phyloP scores from a whole-genome alignment of 2,329 filamentous ascomycete species.

The Drechmeria coniospora region DNA sequence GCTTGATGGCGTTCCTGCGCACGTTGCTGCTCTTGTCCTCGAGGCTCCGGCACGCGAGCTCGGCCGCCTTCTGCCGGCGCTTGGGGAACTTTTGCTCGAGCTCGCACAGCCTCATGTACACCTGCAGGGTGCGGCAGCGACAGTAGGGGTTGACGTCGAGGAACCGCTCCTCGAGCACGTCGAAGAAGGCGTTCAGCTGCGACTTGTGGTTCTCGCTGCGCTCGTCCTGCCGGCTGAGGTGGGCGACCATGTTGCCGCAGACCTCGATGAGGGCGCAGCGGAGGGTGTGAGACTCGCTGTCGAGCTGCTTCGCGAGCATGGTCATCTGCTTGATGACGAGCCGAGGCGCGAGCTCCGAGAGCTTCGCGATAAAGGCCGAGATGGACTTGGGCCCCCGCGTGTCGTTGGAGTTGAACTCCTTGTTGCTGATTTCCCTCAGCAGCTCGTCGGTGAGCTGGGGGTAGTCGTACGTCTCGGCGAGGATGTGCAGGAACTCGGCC shows the following conservation, averaged over 20 bases:
- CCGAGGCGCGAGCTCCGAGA: conserved; percentile 82
- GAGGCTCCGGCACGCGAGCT: conserved; percentile 74
- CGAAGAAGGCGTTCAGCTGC: conserved; percentile 92
- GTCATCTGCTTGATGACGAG: conserved; percentile 97
- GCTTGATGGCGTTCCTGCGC: conserved; percentile 82
- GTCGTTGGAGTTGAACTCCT: conserved; percentile 96
- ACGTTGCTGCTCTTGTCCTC: conserved; percentile 99
- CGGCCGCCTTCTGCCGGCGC: conserved; percentile 70
- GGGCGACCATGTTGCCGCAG: conserved; percentile 83
- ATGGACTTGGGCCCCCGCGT: conserved; percentile 91
- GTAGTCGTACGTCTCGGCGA: conserved; percentile 95
- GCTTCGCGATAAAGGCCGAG: conserved; percentile 79
- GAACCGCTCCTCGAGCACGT: conserved; percentile 90
- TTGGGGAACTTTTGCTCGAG: conserved; percentile 95
- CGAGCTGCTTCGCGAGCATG: conserved; percentile 80
- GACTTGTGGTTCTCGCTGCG: conserved; percentile 84
- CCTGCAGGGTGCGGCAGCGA: conserved; percentile 79
- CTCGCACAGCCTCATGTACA: conserved; percentile 82
- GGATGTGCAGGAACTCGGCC: conserved; percentile 93
- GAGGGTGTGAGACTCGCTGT: conserved; percentile 93
- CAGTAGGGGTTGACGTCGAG: conserved; percentile 95
- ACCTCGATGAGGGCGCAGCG: conserved; percentile 92
- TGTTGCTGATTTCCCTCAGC: conserved; percentile 84
- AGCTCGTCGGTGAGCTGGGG: conserved; percentile 90
- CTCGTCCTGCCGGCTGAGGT: conserved; percentile 84